Percentiles rank a stretch among this genome's conserved stretches.
These are phyloP conservation scores for Solanum peruvianum DNA, from an alignment of 257 asterid species.

Conservation along the genomic window DNA sequence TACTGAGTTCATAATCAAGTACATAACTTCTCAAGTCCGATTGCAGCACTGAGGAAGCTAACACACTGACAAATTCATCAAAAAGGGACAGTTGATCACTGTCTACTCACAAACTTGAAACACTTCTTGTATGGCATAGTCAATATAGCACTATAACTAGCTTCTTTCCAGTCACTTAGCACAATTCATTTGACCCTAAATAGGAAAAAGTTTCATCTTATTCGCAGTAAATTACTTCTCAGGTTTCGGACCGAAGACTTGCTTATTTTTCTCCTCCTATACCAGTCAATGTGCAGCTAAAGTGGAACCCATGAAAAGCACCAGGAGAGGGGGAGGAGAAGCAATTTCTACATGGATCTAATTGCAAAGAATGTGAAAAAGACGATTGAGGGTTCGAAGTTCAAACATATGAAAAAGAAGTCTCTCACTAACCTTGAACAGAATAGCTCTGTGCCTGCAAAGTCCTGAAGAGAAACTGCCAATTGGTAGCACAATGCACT, in stretches of 20 bases:
- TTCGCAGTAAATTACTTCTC: neutral
- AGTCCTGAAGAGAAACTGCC: slow-evolving; percentile 82
- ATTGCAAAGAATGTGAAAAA: neutral
- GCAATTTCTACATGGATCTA: neutral
- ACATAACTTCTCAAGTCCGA: neutral
- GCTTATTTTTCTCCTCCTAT: neutral
- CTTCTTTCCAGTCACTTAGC: neutral
- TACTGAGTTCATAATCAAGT: neutral
- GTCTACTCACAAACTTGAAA: neutral
- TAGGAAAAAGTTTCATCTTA: neutral
- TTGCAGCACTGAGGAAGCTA: neutral
- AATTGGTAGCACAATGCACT: slow-evolving; percentile 74
- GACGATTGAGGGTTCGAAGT: neutral
- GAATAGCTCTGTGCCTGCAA: slow-evolving; percentile 93
- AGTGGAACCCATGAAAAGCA: neutral
- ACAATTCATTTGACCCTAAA: neutral
- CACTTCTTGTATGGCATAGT: neutral
- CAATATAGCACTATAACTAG: neutral
- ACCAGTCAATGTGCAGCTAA: neutral
- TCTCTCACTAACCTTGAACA: slow-evolving; percentile 62
- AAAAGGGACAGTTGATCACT: neutral
- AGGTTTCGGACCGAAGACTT: neutral
- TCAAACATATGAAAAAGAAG: neutral
- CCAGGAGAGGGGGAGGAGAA: neutral
- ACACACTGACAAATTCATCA: neutral